Evolutionary conservation across 2,329 filamentous ascomycete species (phyloP).

Genomic region (Xylariales sp.): DNA sequence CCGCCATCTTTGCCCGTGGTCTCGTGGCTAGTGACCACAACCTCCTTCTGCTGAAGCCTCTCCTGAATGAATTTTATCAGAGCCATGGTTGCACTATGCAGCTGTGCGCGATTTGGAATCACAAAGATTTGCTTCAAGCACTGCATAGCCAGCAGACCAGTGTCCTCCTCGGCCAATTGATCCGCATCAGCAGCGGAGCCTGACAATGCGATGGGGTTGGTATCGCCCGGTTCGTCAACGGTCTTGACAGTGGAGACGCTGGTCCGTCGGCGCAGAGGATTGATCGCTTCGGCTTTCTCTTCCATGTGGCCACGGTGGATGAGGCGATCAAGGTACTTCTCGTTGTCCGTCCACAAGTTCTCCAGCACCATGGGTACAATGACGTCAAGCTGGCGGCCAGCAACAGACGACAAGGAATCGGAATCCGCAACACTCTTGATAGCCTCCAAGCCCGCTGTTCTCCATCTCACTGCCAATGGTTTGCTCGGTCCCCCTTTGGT

Average conservation of each 20-base stretch:
- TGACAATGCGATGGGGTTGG: constrained; percentile 68
- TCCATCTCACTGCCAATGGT: constrained; percentile 75
- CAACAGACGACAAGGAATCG: constrained; percentile 71
- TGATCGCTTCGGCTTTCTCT: constrained; percentile 65
- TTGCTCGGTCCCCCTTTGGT: constrained; percentile 57
- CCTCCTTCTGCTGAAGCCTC: constrained; percentile 46
- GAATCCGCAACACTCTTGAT: constrained; percentile 78
- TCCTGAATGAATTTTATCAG: constrained; percentile 72
- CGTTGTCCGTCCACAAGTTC: constrained; percentile 75
- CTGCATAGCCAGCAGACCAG: constrained; percentile 76
- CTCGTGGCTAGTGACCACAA: constrained; percentile 45
- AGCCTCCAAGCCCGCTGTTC: constrained; percentile 68
- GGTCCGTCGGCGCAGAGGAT: constrained; percentile 60
- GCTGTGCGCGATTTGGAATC: constrained; percentile 75
- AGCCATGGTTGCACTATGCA: constrained; percentile 69
- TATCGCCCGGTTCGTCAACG: constrained; percentile 57
- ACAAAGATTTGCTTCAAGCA: constrained; percentile 85
- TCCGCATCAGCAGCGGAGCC: constrained; percentile 85
- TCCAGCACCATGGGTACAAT: constrained; percentile 83
- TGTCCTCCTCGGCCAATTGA: constrained; percentile 83
- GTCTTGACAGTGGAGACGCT: constrained; percentile 78
- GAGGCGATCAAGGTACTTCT: constrained; percentile 65
- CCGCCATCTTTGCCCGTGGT: constrained; percentile 46
- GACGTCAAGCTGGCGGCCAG: constrained; percentile 69
- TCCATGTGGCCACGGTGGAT: constrained; percentile 62